These are phyloP conservation scores for Colletotrichum caudatum DNA, from an alignment of 2,329 filamentous ascomycete species.

Conservation along the genomic window DNA sequence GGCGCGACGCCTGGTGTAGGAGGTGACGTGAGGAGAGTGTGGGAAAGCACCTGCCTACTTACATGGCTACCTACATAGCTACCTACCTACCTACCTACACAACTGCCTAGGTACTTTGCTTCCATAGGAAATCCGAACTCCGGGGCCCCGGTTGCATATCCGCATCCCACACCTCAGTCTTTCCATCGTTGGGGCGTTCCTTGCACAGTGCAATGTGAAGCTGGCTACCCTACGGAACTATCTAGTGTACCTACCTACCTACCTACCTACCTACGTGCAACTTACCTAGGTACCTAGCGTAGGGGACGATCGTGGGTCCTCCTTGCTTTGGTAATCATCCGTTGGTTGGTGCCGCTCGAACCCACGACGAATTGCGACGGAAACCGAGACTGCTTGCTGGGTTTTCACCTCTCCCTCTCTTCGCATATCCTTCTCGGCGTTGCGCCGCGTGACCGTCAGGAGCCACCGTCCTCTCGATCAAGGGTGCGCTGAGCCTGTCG, in stretches of 20 bases:
- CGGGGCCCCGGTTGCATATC: constrained; percentile 8
- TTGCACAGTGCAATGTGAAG: constrained; percentile 8
- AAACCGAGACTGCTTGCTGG: background rate
- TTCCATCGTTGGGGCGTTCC: constrained; percentile 7
- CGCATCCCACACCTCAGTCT: background rate
- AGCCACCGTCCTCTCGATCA: background rate
- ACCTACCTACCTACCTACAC: background rate
- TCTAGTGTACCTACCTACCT: background rate
- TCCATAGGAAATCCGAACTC: background rate
- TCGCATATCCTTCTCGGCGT: background rate
- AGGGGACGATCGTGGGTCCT: constrained; percentile 27
- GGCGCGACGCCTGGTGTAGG: background rate
- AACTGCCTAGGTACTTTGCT: background rate
- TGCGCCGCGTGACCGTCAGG: constrained; percentile 14
- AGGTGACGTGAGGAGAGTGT: background rate
- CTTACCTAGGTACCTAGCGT: background rate
- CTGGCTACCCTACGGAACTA: background rate
- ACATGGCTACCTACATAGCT: background rate
- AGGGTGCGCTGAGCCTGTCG: background rate
- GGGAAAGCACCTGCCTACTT: constrained; percentile 10
- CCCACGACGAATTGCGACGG: constrained; percentile 16
- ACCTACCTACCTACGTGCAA: no score
- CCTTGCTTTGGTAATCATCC: constrained; percentile 36
- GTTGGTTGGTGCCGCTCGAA: background rate
- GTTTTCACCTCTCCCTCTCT: background rate